Base-by-base conservation (phyloP, 2,329 filamentous ascomycete genomes). In the Fusarium tricinctum region DNA sequence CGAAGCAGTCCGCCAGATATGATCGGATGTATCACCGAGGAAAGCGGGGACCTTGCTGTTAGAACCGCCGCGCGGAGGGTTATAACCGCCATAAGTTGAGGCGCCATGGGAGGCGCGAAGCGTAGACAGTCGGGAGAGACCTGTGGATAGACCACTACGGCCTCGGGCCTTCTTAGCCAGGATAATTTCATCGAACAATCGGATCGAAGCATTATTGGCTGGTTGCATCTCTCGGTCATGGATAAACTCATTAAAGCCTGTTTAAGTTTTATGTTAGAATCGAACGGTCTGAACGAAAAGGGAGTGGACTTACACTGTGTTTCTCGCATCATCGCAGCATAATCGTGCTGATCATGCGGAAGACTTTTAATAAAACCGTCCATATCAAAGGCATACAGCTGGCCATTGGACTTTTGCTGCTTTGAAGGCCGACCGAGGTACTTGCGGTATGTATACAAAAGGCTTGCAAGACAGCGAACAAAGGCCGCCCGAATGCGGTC, bases 131-230 rank as follows among this genome's bases (percentile, higher is more conserved):
- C 87, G 85, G 2, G 86, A 88, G 30, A 89, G 84, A 38, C 89
- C 92, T 28, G 87, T 85, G 52, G 90, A 88, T 60, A 94, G 82
- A 6, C 86, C 87, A 1, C 87, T 84, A 33, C 89, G 89, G 23
- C 92, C 91, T 49, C 87, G 84, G 28, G 85, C 85, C 75, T 87
- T 88, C 82, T 96, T 96, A 32, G 92, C 91, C 51, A 95, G 83
- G 72, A 96, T 92, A 73, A 96, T 89, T 77, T 94, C 91, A 77
- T 96, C 92, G 73, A 96, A 96, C 2, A 96, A 85, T 57, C 91
- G 91, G 73, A 95, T 89, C 3, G 84, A 79, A 0, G 91, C 86
- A 66, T 92, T 85, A 9, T 87, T 84, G 0, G 88, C 78, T 3
- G 88, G 82, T 9, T 85, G 87, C 22, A 83, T 88, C 79, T 96